phyloP scores from a whole-genome alignment of 2,329 filamentous ascomycete species.

The Ramularia endophylla region DNA sequence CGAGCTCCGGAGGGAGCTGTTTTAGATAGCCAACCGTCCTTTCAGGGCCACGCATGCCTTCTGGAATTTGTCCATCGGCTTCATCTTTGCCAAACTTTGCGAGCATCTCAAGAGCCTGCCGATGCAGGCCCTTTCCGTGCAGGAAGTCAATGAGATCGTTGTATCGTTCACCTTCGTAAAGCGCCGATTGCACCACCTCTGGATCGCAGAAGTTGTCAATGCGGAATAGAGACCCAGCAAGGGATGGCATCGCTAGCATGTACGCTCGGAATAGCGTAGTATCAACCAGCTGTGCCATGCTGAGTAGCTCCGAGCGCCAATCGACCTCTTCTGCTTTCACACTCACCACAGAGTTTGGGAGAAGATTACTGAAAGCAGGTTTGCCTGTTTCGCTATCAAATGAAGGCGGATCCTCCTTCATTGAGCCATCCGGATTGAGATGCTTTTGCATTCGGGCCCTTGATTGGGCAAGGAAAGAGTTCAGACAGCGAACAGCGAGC shows the following conservation, averaged over 20 bases:
- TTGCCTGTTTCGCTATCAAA: constrained; percentile 36
- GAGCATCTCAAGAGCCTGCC: constrained; percentile 75
- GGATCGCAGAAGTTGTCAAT: constrained; percentile 97
- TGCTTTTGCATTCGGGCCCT: constrained; percentile 59
- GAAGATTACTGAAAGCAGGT: constrained; percentile 40
- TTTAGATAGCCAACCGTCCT: constrained; percentile 88
- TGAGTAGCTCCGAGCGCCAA: constrained; percentile 64
- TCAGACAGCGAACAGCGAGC: constrained; percentile 73
- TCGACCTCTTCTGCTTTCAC: constrained; percentile 41
- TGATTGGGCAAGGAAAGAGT: constrained; percentile 82
- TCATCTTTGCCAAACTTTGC: constrained; percentile 66
- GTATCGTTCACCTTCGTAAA: constrained; percentile 83
- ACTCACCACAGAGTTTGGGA: constrained; percentile 23
- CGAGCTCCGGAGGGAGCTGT: constrained; percentile 75
- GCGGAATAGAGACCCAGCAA: constrained; percentile 86
- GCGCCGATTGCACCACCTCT: constrained; percentile 85
- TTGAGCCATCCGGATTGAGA: constrained; percentile 52
- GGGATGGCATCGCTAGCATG: constrained; percentile 81
- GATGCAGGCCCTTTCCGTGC: constrained; percentile 88
- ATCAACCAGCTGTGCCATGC: constrained; percentile 79
- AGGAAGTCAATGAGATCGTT: constrained; percentile 97
- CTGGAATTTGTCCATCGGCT: constrained; percentile 40
- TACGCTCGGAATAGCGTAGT: constrained; percentile 91
- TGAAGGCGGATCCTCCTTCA: constrained; percentile 50
- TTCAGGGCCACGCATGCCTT: constrained; percentile 68